Evolutionary conservation across 345 rosid genomes (phyloP).

Genomic region (Eucalyptus rudis): DNA sequence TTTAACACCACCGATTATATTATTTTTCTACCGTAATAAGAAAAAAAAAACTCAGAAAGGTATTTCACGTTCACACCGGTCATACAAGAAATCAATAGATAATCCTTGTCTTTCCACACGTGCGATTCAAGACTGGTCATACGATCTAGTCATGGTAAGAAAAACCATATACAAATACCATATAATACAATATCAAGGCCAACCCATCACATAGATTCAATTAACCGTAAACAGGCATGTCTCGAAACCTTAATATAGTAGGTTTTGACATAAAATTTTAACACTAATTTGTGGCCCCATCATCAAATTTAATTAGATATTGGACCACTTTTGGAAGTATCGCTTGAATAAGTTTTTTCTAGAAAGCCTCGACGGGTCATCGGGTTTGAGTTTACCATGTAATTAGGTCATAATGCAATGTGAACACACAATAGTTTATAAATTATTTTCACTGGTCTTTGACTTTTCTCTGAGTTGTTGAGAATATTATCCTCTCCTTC

Average conservation of each 20-base stretch:
- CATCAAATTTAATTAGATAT: neutral
- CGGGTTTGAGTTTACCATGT: neutral
- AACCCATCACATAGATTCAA: neutral
- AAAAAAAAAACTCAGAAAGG: too few species aligned
- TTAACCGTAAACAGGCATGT: neutral
- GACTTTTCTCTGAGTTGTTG: neutral
- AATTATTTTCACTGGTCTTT: neutral
- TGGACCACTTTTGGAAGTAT: neutral
- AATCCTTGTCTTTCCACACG: neutral
- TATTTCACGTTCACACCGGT: neutral
- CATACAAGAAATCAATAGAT: neutral
- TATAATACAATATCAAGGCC: neutral
- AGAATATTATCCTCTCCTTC: neutral
- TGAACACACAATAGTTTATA: neutral
- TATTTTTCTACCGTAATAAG: neutral
- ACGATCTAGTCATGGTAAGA: neutral
- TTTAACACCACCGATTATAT: neutral
- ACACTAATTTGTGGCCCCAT: neutral
- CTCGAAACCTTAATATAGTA: neutral
- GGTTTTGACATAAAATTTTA: neutral
- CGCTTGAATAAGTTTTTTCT: neutral
- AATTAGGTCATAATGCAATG: neutral
- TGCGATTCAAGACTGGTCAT: neutral
- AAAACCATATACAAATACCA: neutral
- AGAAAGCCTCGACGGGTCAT: neutral